These are phyloP conservation scores for Podaxis pistillaris DNA, from an alignment of 768 basidiomycete genomes.

Conservation along the genomic window DNA sequence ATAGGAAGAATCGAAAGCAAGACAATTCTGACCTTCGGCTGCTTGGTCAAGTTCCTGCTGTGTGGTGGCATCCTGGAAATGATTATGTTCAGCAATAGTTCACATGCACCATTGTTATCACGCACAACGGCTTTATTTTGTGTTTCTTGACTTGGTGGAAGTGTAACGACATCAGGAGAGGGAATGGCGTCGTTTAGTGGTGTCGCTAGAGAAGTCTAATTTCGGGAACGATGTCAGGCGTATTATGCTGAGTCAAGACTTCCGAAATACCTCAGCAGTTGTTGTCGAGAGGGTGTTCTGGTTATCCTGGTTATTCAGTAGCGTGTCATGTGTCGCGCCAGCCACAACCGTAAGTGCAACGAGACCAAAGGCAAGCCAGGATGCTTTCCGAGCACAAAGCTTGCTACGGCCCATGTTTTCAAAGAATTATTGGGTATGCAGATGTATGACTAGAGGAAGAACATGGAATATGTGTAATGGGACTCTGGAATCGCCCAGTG, in stretches of 20 bases:
- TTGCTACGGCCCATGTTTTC: constrained; percentile 26
- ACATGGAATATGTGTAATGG: constrained; percentile 6
- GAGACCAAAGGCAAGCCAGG: constrained; percentile 62
- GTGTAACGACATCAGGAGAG: background rate
- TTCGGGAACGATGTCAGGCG: background rate
- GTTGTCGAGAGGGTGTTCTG: constrained; percentile 30
- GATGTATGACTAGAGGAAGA: background rate
- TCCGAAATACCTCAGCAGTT: constrained; percentile 25
- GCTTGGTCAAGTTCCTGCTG: constrained; percentile 41
- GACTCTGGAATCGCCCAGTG: constrained; percentile 1
- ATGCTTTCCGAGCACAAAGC: constrained; percentile 41
- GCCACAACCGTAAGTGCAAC: constrained; percentile 47
- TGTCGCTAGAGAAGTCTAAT: background rate
- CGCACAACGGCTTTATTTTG: constrained; percentile 5
- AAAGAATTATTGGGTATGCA: background rate
- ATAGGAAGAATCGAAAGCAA: background rate
- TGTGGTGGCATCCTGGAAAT: constrained; percentile 13
- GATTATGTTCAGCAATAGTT: background rate
- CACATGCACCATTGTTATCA: background rate
- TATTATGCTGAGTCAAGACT: background rate
- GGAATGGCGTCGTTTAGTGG: background rate
- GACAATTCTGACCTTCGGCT: constrained; percentile 45
- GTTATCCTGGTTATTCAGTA: constrained; percentile 24
- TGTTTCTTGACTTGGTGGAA: background rate
- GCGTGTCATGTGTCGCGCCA: constrained; percentile 40